phyloP scores from a whole-genome alignment of 306 rosid genomes.

The Rosa multiflora region DNA sequence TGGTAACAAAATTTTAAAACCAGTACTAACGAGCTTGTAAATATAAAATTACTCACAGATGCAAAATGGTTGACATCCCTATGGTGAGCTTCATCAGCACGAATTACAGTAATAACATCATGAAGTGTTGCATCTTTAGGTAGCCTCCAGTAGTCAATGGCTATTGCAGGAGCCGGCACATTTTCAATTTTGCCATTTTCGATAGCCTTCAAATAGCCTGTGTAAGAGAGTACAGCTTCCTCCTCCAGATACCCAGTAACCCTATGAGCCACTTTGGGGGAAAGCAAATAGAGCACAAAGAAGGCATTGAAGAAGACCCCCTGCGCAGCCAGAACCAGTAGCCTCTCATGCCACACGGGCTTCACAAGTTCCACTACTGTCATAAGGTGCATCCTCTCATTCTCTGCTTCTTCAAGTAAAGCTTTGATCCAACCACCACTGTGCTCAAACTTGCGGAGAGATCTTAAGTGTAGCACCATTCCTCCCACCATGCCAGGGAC shows the following conservation, averaged over 20 bases:
- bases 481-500: constrained; percentile 89
- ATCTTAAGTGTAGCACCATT: constrained; percentile 60
- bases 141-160: constrained; percentile 82
- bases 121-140: constrained; percentile 64
- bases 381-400: constrained; percentile 90
- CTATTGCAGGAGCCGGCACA: constrained; percentile 80
- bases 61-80: constrained; percentile 86
- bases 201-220: constrained; percentile 53
- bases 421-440: constrained; percentile 85
- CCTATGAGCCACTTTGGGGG: constrained; percentile 72
- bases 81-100: constrained; percentile 84
- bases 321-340: constrained; percentile 64
- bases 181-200: constrained; percentile 62
- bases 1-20: neutral
- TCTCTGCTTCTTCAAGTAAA: constrained; percentile 81
- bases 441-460: constrained; percentile 62
- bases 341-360: constrained; percentile 72
- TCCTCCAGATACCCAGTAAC: constrained; percentile 74
- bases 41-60: constrained; percentile 50
- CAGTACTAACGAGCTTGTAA: neutral
- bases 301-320: constrained; percentile 79
- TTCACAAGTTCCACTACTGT: constrained; percentile 71
- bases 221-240: constrained; percentile 63
- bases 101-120: constrained; percentile 69
- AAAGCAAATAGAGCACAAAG: constrained; percentile 55